Conservation (phyloP, 2,329 filamentous ascomycete species). For the Graphiopsis chlorocephala region DNA sequence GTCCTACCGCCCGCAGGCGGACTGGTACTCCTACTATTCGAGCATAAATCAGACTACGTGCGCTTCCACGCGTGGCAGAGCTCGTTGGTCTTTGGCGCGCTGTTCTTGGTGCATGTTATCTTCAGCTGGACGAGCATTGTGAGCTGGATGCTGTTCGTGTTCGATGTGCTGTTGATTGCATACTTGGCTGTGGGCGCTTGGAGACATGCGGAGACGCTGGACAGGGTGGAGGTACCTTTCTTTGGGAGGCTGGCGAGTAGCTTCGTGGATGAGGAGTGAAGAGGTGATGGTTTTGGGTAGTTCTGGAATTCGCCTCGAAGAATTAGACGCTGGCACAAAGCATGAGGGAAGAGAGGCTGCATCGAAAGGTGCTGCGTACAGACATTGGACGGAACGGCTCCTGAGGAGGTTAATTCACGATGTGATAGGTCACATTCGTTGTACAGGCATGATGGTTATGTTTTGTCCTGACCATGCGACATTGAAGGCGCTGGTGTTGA, state of each 20-base stretch:
- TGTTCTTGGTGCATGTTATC: constrained; percentile 76
- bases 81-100: constrained; percentile 30
- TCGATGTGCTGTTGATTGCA: constrained; percentile 72
- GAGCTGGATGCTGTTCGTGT: constrained; percentile 77
- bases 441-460: not conserved
- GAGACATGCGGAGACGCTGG: constrained; percentile 67
- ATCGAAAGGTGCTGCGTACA: not conserved
- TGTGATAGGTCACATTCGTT: not conserved
- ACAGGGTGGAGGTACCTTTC: constrained; percentile 79
- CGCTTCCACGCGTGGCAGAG: constrained; percentile 94
- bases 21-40: constrained; percentile 77
- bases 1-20: constrained; percentile 80
- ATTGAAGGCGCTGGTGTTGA: not conserved
- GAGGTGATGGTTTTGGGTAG: not conserved
- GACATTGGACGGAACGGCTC: not conserved
- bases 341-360: not conserved
- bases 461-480: not conserved
- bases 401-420: not conserved
- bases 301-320: not conserved
- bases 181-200: constrained; percentile 79
- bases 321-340: not conserved
- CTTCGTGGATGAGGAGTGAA: constrained; percentile 81
- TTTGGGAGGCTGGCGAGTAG: constrained; percentile 82
- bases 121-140: constrained; percentile 82
- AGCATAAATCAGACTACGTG: constrained; percentile 96